Evolutionary conservation across 1,284 basidiomycete genomes (phyloP).

Genomic region (Pseudozyma pruni): DNA sequence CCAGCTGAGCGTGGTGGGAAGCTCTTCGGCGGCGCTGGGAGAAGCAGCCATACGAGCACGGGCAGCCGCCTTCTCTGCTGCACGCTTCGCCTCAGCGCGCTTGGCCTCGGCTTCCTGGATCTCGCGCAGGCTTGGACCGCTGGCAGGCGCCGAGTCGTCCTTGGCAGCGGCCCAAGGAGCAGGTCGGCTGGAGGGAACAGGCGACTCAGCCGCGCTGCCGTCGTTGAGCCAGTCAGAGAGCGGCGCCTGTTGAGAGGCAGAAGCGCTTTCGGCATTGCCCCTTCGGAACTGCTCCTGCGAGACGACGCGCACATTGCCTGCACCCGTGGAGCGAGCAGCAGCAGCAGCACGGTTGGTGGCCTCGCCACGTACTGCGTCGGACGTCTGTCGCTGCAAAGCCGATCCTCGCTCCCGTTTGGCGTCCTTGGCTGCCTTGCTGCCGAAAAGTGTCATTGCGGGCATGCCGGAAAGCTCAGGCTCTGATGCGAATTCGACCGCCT

Average conservation of each 20-base stretch:
- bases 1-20: slow-evolving; percentile 69
- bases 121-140: slow-evolving; percentile 78
- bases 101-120: slow-evolving; percentile 94
- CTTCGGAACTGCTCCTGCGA: slow-evolving; percentile 54
- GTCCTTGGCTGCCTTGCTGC: slow-evolving; percentile 23
- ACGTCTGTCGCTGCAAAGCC: slow-evolving; percentile 20
- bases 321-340: slow-evolving; percentile 31
- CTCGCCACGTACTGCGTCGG: slow-evolving; percentile 24
- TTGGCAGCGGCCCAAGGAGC: slow-evolving; percentile 66
- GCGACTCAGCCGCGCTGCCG: slow-evolving; percentile 13
- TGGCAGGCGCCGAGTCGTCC: slow-evolving; percentile 29
- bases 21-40: slow-evolving; percentile 57
- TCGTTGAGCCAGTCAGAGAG: slow-evolving; percentile 51
- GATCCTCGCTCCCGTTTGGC: slow-evolving; percentile 40
- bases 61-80: slow-evolving; percentile 55
- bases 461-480: slow-evolving; percentile 51
- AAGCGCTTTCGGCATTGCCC: slow-evolving; percentile 7
- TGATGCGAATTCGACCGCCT: slow-evolving; percentile 60
- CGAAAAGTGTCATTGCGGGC: slow-evolving; percentile 20
- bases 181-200: slow-evolving; percentile 42
- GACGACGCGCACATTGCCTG: slow-evolving; percentile 55
- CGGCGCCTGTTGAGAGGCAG: slow-evolving; percentile 27
- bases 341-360: slow-evolving; percentile 23
- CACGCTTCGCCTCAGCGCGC: slow-evolving; percentile 77
- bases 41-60: slow-evolving; percentile 59